Conservation (phyloP, 164 flowering plant species). For the Annona squamosa region DNA sequence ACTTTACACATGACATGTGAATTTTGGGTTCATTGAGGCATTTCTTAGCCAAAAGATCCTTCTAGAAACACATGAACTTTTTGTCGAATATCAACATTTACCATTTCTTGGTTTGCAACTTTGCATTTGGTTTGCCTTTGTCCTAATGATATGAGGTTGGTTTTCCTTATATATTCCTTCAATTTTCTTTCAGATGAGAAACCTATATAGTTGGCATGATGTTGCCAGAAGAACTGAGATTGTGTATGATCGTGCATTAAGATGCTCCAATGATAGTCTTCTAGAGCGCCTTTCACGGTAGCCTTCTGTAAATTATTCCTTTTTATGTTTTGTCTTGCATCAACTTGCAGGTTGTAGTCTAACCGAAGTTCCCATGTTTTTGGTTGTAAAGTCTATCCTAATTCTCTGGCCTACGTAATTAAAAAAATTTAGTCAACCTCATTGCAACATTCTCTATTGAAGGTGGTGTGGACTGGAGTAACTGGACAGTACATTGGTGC, state of each 20-base stretch:
- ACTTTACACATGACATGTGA: background rate
- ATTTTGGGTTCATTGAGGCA: background rate
- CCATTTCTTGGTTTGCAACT: background rate
- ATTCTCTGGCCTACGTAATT: background rate
- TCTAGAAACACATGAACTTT: background rate
- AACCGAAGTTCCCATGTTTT: background rate
- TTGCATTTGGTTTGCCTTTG: background rate
- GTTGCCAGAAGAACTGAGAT: slow-evolving; percentile 88
- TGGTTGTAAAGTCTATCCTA: background rate
- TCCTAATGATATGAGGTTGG: background rate
- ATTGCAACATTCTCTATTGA: background rate
- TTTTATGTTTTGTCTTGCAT: background rate
- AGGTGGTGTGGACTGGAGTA: background rate
- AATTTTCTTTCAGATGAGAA: slow-evolving; percentile 55
- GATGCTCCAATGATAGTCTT: slow-evolving; percentile 61
- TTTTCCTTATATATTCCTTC: slow-evolving; percentile 1
- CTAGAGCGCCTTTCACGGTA: slow-evolving; percentile 75
- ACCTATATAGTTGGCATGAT: slow-evolving; percentile 90
- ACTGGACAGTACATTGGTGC: background rate
- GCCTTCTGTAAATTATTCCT: slow-evolving; percentile 2
- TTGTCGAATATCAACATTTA: background rate
- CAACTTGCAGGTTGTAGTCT: background rate
- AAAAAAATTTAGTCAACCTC: background rate
- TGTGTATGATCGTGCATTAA: slow-evolving; percentile 80
- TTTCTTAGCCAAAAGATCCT: background rate